A percentile compares a stretch with the other conserved stretches of the same genome.
Conservation (phyloP, 345 rosid species). For the Linum tenue region DNA sequence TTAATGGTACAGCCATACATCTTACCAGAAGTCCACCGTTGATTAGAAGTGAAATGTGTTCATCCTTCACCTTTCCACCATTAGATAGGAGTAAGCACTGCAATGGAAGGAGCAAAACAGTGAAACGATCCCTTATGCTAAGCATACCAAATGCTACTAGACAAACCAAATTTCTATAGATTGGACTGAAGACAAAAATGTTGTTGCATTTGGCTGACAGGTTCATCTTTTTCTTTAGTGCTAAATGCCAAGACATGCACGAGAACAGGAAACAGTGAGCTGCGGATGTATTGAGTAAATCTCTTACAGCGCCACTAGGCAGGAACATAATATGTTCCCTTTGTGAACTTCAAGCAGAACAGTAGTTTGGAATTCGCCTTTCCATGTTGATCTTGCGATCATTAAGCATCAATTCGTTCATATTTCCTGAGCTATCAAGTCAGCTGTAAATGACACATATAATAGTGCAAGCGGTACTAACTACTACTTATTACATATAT, state of each 20-base stretch:
- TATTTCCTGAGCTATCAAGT: too few species aligned
- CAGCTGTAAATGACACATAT: too few species aligned
- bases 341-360: neutral
- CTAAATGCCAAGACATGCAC: too few species aligned
- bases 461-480: too few species aligned
- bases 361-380: neutral
- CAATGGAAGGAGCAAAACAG: conserved; percentile 12
- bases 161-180: neutral
- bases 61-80: conserved; percentile 71
- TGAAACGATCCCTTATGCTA: neutral
- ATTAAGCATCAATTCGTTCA: neutral
- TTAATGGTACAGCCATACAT: conserved; percentile 6
- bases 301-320: neutral
- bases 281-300: neutral
- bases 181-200: neutral
- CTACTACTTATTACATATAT: too few species aligned
- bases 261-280: neutral
- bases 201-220: too few species aligned
- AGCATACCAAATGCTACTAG: neutral
- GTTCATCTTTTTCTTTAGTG: too few species aligned
- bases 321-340: neutral
- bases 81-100: conserved; percentile 63
- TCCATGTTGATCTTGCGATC: neutral
- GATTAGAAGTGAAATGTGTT: conserved; percentile 59
- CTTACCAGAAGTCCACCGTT: conserved; percentile 88